Evolutionary conservation across 2,329 filamentous ascomycete genomes (phyloP), one percentile per base, ranked within the genome.

Genomic region (Teratosphaeria nubilosa): DNA sequence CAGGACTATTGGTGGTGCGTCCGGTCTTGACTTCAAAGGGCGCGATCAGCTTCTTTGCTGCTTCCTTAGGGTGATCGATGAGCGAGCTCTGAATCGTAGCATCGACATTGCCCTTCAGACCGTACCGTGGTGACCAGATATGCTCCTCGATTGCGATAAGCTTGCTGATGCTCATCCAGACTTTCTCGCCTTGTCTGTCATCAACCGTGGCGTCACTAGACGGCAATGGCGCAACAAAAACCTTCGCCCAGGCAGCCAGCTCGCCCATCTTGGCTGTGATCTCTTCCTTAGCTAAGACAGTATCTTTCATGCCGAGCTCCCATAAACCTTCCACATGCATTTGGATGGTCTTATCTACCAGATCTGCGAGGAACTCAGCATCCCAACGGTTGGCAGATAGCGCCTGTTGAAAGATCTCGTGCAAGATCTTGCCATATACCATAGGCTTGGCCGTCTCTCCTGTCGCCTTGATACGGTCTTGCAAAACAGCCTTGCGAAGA

Each of bases 11-110:
- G 62, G 89, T 79, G 58, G 80, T 88, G 69, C 87, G 91, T 32
- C 94, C 94, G 0, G 94, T 97, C 74, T 99, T 99, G 66, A 99
- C 82, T 70, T 99, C 94, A 63, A 99, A 90, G 0, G 94, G 94
- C 3, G 96, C 89, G 0, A 91, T 91, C 62, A 97, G 77, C 16
- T 65, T 66, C 59, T 66, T 68, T 1, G 82, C 88, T 60, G 83
- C 83, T 53, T 78, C 74, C 31, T 82, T 79, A n/a, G 81, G 76
- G 27, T 84, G 82, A 58, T 95, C 87, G 57, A 83, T 78, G 78
- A 96, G 88, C 0, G 82, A 84, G 16, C 94, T 87, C 75, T 99
- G 90, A 0, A 99, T 88, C 0, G 94, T 97, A 30, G 94, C 94
- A 74, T 99, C 94, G 60, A 99, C 94, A 66, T 97, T 99, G 31